Evolutionary conservation across 2,329 filamentous ascomycete species (phyloP).

Genomic region (Eurotiales sp.): DNA sequence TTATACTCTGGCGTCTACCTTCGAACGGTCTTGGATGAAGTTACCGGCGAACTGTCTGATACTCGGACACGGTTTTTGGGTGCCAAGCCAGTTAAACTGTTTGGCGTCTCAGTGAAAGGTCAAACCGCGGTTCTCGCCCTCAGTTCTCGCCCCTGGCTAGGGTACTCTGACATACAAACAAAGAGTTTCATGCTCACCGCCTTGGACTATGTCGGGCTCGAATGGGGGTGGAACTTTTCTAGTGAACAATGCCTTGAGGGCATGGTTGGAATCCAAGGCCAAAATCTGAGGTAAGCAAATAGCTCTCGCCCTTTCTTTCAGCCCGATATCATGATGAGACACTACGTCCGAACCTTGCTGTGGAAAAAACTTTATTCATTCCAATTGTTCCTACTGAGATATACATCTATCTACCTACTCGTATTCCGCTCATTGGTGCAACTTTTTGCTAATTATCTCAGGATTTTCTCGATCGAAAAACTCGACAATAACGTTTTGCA

Average conservation of each 20-base stretch:
- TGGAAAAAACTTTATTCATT: conserved; percentile 45
- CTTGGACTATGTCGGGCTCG: conserved; percentile 78
- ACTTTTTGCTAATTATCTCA: conserved; percentile 24
- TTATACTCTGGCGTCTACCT: conserved; percentile 94
- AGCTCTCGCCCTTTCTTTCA: conserved; percentile 23
- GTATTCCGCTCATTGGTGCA: background rate
- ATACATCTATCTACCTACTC: background rate
- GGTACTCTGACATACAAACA: conserved; percentile 83
- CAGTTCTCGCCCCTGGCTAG: conserved; percentile 92
- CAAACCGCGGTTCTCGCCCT: conserved; percentile 83
- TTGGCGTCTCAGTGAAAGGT: conserved; percentile 82
- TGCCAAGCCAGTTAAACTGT: conserved; percentile 82
- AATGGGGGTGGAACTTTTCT: conserved; percentile 95
- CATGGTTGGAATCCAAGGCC: conserved; percentile 88
- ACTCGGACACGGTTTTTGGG: conserved; percentile 93
- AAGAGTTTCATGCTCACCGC: conserved; percentile 90
- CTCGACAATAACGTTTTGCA: conserved; percentile 81
- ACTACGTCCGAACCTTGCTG: conserved; percentile 35
- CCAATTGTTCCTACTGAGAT: conserved; percentile 99
- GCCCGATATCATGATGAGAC: conserved; percentile 44
- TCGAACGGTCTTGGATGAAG: conserved; percentile 87
- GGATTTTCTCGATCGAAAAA: conserved; percentile 89
- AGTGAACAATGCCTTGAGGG: conserved; percentile 91
- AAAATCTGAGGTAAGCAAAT: conserved; percentile 75
- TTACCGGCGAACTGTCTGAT: conserved; percentile 92